Conservation (phyloP, 2,329 filamentous ascomycete genomes). For the Neoscytalidium dimidiatum region DNA sequence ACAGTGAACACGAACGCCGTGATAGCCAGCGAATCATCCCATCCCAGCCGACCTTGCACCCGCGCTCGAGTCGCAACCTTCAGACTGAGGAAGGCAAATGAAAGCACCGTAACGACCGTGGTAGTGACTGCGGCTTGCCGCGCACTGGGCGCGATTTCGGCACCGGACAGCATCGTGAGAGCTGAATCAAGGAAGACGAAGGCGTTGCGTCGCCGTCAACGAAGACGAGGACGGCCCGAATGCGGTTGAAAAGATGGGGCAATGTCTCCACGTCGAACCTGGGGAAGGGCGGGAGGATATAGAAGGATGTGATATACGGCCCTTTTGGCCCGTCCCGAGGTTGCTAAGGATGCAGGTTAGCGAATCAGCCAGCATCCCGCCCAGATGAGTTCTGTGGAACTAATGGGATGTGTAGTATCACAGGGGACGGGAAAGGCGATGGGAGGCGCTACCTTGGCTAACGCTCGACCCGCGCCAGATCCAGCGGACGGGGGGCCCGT, state of each 20-base stretch:
- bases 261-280: neutral
- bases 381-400: neutral
- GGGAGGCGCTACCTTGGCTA: neutral
- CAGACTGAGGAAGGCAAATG: neutral
- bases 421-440: neutral
- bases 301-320: neutral
- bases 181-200: neutral
- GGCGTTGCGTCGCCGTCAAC: too few relatives aligned
- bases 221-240: neutral
- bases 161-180: neutral
- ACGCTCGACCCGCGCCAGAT: neutral
- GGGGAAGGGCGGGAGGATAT: neutral
- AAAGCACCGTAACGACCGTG: neutral
- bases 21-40: neutral
- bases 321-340: neutral
- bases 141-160: neutral
- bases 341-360: neutral
- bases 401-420: neutral
- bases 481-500: neutral
- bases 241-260: neutral
- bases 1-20: neutral
- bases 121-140: neutral
- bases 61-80: neutral
- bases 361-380: neutral
- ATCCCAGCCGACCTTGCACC: neutral